Conservation (phyloP, 257 asterid genomes). For the Anisodus tanguticus region DNA sequence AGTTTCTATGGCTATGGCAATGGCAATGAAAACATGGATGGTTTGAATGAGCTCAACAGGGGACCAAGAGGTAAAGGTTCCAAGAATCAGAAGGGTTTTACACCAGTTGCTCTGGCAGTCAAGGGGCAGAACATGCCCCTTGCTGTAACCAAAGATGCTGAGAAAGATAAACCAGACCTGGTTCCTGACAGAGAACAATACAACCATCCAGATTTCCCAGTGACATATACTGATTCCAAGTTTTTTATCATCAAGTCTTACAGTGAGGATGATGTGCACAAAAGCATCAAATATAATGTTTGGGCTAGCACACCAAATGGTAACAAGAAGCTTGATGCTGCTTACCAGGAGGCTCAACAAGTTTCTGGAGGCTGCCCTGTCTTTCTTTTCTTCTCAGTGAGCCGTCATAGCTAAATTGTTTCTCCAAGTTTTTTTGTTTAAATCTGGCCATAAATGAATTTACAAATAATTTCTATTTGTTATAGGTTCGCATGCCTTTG, state of each 20-base stretch:
- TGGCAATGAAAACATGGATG: conserved; percentile 57
- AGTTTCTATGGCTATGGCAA: conserved; percentile 48
- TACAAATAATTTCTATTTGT: neutral
- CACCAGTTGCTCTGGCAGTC: conserved; percentile 56
- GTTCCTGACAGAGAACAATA: conserved; percentile 59
- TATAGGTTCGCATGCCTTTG: neutral
- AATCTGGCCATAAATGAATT: neutral
- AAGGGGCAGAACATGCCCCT: conserved; percentile 60
- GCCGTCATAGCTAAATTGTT: conserved; percentile 24
- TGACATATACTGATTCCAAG: conserved; percentile 56
- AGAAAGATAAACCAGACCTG: conserved; percentile 40
- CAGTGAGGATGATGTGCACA: conserved; percentile 75
- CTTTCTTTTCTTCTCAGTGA: conserved; percentile 74
- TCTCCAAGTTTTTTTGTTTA: neutral
- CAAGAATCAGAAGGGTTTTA: conserved; percentile 52
- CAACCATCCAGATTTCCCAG: conserved; percentile 57
- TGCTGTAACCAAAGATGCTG: conserved; percentile 42
- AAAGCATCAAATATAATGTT: conserved; percentile 71
- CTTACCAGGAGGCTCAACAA: conserved; percentile 61
- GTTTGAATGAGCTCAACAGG: conserved; percentile 69
- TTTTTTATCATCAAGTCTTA: conserved; percentile 69
- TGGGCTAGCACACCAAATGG: conserved; percentile 90
- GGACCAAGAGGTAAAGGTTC: conserved; percentile 69
- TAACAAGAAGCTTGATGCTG: conserved; percentile 70
- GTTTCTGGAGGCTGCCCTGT: conserved; percentile 61